Percentiles rank a stretch among this genome's conserved stretches.
Conservation (phyloP, 371 early-diverging fungal genomes). For the Haplosporangium sp. region DNA sequence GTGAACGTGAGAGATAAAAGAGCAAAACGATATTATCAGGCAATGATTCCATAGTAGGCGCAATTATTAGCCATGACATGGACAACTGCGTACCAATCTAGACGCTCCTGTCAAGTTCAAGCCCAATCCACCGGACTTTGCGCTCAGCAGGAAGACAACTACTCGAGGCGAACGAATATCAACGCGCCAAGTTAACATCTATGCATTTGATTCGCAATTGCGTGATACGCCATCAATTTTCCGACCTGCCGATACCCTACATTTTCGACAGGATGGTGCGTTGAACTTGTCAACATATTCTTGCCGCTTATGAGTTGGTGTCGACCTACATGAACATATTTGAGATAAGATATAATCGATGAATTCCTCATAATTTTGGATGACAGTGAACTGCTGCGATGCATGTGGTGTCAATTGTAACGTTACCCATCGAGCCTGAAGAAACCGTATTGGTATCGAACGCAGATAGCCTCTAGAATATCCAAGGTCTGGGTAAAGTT, state of each 20-base stretch:
- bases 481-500: slow-evolving; percentile 77
- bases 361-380: background rate
- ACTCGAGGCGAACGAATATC: background rate
- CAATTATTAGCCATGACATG: background rate
- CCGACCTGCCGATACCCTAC: slow-evolving; percentile 16
- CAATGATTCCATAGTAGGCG: too few species aligned
- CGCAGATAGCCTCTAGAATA: slow-evolving; percentile 62
- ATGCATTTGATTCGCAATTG: background rate
- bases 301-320: slow-evolving; percentile 66
- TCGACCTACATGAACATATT: slow-evolving; percentile 49
- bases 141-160: slow-evolving; percentile 68
- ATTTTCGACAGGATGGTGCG: slow-evolving; percentile 27
- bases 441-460: slow-evolving; percentile 48
- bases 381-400: background rate
- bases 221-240: background rate
- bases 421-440: slow-evolving; percentile 71
- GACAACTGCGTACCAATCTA: slow-evolving; percentile 55
- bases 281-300: slow-evolving; percentile 58
- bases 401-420: background rate
- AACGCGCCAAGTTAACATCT: background rate
- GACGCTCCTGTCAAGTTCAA: slow-evolving; percentile 71
- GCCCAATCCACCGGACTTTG: slow-evolving; percentile 74
- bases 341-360: too few species aligned
- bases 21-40: background rate
- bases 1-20: background rate